These are phyloP conservation scores for Ogataea siamensis DNA, from an alignment of 805 yeast species.

Conservation along the genomic window DNA sequence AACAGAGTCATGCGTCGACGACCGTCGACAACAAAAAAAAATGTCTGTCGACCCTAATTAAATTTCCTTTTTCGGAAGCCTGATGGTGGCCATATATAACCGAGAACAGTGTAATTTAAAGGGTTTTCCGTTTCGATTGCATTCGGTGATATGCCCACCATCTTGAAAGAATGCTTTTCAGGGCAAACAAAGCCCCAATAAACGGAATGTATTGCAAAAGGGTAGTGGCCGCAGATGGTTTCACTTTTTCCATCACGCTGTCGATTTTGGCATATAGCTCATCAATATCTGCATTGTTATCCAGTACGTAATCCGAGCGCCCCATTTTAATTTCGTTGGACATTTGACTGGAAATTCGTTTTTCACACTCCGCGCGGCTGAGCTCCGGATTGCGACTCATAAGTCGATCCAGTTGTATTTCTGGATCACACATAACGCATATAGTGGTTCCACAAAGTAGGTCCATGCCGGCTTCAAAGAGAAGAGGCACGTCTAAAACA, in stretches of 20 bases:
- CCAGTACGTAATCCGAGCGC: slow-evolving; percentile 64
- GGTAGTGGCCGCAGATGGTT: slow-evolving; percentile 34
- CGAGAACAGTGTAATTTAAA: too few relatives aligned
- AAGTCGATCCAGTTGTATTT: slow-evolving; percentile 62
- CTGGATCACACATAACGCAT: slow-evolving; percentile 61
- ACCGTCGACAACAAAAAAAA: slow-evolving; percentile 8
- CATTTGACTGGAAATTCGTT: slow-evolving; percentile 79
- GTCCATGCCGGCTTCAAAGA: slow-evolving; percentile 79
- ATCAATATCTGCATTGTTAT: slow-evolving; percentile 52
- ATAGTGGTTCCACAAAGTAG: slow-evolving; percentile 66
- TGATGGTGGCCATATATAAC: too few relatives aligned
- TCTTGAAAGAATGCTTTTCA: background rate
- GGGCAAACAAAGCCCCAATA: slow-evolving; percentile 17
- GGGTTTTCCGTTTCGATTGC: background rate
- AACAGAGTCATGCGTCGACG: slow-evolving; percentile 11
- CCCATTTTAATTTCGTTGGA: slow-evolving; percentile 52
- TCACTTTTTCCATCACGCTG: slow-evolving; percentile 34
- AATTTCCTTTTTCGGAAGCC: background rate
- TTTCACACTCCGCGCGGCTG: slow-evolving; percentile 59
- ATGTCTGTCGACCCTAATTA: background rate
- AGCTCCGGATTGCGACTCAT: slow-evolving; percentile 65
- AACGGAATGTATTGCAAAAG: slow-evolving; percentile 20
- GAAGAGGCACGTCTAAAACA: slow-evolving; percentile 82
- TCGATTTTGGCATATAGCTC: slow-evolving; percentile 46
- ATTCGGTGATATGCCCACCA: slow-evolving; percentile 2